Percentiles rank a stretch among this genome's conserved stretches.
Evolutionary conservation across 352 stramenopile genomes (phyloP).

Genomic region (Peronospora tabacina): DNA sequence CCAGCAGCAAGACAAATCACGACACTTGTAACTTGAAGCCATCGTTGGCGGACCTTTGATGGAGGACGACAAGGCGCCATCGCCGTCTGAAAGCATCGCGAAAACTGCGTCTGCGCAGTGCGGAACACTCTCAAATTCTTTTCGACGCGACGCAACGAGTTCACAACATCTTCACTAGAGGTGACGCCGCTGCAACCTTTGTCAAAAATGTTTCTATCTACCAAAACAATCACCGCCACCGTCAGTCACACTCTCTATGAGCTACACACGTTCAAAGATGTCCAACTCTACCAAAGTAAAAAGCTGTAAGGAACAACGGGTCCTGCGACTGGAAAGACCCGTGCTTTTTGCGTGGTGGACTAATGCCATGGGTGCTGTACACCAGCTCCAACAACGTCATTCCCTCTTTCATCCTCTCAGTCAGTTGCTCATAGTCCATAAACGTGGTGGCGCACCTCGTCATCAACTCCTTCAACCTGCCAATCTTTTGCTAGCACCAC

Average conservation of each 20-base stretch:
- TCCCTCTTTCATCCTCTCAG: slow-evolving; percentile 34
- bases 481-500: slow-evolving; percentile 47
- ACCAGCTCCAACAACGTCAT: slow-evolving; percentile 43
- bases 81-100: slow-evolving; percentile 39
- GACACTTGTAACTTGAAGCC: slow-evolving; percentile 54
- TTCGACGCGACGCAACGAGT: slow-evolving; percentile 41
- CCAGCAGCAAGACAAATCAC: slow-evolving; percentile 49
- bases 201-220: slow-evolving; percentile 25
- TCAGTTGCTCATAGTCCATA: slow-evolving; percentile 30
- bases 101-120: slow-evolving; percentile 41
- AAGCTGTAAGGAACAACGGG: slow-evolving; percentile 34
- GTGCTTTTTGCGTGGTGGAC: slow-evolving; percentile 43
- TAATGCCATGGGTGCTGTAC: slow-evolving; percentile 56
- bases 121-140: slow-evolving; percentile 43
- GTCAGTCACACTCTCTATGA: neutral
- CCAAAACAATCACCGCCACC: neutral
- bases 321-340: slow-evolving; percentile 47
- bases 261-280: neutral
- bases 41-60: slow-evolving; percentile 65
- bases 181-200: slow-evolving; percentile 3
- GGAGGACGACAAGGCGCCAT: slow-evolving; percentile 56
- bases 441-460: slow-evolving; percentile 32
- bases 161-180: slow-evolving; percentile 32
- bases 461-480: slow-evolving; percentile 56
- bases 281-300: slow-evolving; percentile 38